Base-by-base conservation (phyloP, 73 alveolate species). In the Urostyla sp. region DNA sequence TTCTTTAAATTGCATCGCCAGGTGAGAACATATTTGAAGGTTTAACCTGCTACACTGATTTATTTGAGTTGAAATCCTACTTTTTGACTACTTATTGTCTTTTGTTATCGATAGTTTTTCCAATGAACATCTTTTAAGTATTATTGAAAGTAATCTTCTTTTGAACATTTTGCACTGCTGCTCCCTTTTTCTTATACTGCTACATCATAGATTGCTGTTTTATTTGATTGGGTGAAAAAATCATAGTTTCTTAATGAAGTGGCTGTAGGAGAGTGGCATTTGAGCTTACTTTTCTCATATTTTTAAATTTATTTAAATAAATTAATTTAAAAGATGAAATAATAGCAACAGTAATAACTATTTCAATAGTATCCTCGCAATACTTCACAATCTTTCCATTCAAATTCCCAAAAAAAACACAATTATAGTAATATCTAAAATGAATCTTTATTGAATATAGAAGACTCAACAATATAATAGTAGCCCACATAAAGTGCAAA, bases 11-110 rank as follows among this genome's bases (percentile, higher is more conserved):
- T 10, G 79, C 28, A 23, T 63, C 79, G n/a, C 79, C 79, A 18
- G 79, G 79, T 8, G 79, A 63, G 44, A 63, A 63, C 6, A 63
- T 63, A 3, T 57, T 63, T 21, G 79, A 63, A 11, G 79, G 79
- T 48, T 63, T 63, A n/a, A 63, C 79, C 21, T 57, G 37, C 45
- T 63, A 63, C 13, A 63, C 79, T 15, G 61, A 43, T 8, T 63
- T 34, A 63, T 63, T 63, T n/a, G n/a, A n/a, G 31, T 63, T 63
- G 21, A 21, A 40, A 63, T 63, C 79, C 24, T n/a, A 36, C 2
- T 37, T 11, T n/a, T 63, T 63, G 50, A 21, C 44, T 4, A 4
- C 36, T 63, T 63, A 63, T 32, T 38, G n/a, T 43, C 79, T 18
- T 40, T 60, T 63, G 10, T 43, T 60, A 21, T 63, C 31, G 24